Conservation (phyloP, 2,329 filamentous ascomycete species). For the Cladophialophora exuberans region DNA sequence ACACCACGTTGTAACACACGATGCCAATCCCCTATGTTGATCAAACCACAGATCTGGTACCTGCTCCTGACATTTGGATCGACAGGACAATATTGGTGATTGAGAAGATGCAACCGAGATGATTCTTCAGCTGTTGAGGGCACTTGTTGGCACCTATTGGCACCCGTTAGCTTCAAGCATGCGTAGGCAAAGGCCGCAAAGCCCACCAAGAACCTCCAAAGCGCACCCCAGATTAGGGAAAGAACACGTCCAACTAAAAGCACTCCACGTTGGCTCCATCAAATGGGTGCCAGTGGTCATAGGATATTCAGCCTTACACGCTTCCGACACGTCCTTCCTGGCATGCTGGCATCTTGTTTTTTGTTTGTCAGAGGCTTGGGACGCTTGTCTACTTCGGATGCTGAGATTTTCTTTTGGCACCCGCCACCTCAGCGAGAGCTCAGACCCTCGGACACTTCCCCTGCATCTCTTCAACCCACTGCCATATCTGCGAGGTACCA, state of each 20-base stretch:
- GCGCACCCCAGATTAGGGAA: conserved; percentile 9
- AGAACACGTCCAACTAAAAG: background rate
- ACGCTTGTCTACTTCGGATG: background rate
- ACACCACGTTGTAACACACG: conserved; percentile 12
- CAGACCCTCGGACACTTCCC: no score
- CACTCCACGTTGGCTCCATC: no score
- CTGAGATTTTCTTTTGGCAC: background rate
- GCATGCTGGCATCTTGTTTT: background rate
- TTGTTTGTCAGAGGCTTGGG: background rate
- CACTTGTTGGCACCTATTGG: no score
- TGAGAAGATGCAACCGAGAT: no score
- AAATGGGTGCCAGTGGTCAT: no score
- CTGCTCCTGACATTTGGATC: no score
- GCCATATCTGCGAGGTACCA: background rate
- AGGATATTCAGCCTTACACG: conserved; percentile 13
- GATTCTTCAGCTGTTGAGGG: no score
- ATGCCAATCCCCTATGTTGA: conserved; percentile 2
- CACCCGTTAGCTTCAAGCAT: background rate
- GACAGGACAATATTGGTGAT: no score
- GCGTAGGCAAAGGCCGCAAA: background rate
- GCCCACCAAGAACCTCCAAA: no score
- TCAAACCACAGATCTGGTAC: conserved; percentile 3
- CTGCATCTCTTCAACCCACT: no score
- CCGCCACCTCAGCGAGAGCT: background rate
- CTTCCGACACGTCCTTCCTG: background rate